Conservation (phyloP, 345 rosid genomes). For the Barbarea vulgaris region DNA sequence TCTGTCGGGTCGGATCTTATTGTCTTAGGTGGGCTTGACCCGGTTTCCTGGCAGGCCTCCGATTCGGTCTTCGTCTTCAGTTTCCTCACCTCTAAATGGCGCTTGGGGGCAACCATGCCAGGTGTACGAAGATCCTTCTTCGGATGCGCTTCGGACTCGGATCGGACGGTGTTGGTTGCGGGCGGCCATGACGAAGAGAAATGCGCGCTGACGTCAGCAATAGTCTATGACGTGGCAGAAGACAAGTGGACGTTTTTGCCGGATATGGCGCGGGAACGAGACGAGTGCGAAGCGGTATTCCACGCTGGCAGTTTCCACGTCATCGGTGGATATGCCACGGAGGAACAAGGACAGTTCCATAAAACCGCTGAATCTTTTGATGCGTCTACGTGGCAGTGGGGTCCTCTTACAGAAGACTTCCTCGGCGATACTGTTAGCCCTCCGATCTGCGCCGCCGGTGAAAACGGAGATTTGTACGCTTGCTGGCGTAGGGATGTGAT, state of each 20-base stretch:
- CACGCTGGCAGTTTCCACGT: slow-evolving; percentile 66
- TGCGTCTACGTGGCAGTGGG: slow-evolving; percentile 52
- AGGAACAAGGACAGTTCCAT: slow-evolving; percentile 68
- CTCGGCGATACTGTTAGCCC: slow-evolving; percentile 43
- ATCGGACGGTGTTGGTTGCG: slow-evolving; percentile 62
- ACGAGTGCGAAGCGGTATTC: slow-evolving; percentile 71
- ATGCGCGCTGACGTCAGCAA: slow-evolving; percentile 63
- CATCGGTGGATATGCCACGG: slow-evolving; percentile 78
- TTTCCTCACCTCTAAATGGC: slow-evolving; percentile 63
- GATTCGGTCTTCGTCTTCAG: slow-evolving; percentile 54
- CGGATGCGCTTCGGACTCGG: slow-evolving; percentile 64
- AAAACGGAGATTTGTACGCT: slow-evolving; percentile 42
- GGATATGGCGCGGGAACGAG: slow-evolving; percentile 73
- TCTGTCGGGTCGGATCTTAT: slow-evolving; percentile 65
- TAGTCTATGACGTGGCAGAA: slow-evolving; percentile 59
- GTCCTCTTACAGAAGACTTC: slow-evolving; percentile 36
- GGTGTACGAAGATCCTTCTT: slow-evolving; percentile 63
- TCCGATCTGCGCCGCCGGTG: slow-evolving; percentile 34
- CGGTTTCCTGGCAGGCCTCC: slow-evolving; percentile 59
- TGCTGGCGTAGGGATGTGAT: slow-evolving; percentile 51
- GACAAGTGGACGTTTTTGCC: slow-evolving; percentile 63
- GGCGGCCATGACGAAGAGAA: slow-evolving; percentile 82
- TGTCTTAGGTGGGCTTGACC: slow-evolving; percentile 83
- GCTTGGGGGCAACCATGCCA: slow-evolving; percentile 67
- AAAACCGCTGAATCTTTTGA: slow-evolving; percentile 56